Evolutionary conservation across 2,329 filamentous ascomycete species (phyloP), one percentile per base, ranked within the genome.

Genomic region (Phaeoacremonium minimum): DNA sequence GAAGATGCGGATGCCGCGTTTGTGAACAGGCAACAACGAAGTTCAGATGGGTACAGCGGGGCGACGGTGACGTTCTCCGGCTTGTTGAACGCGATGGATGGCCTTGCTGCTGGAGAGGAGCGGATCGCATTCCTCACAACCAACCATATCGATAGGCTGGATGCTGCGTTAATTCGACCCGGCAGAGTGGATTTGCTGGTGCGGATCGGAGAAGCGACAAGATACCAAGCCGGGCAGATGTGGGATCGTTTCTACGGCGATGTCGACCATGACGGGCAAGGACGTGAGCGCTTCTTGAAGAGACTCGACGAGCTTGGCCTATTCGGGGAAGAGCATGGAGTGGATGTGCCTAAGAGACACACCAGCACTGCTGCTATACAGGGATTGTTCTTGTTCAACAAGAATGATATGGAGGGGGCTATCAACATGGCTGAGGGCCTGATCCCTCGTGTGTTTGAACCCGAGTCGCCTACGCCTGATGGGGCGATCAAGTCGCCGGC

Each of bases 241-340:
- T 98, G 91, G 89, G 85, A 94, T 58, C 80, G 93, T 15, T 98
- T 97, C 66, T 98, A 97, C 54, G 85, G 85, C 4, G 87, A 94
- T 20, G 67, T 87, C 16, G 90, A 95, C 53, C 47, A 51, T 1
- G 73, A 80, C 37, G 80, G 81, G 13, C 60, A 64, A 6, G 75
- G 80, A 15, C 80, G 80, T 50, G 64, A 74, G 49, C 67, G 73
- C 14, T 97, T 98, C 64, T 61, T 97, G 45, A 55, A 70, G 15
- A 78, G 77, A 42, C 74, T 95, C 11, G 73, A 80, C 30, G 72
- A 81, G 33, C 66, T 93, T 13, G 83, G 84, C 1, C 61, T 96
- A 17, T 77, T 94, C 36, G 75, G 79, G 14, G 69, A 75, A 35
- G 69, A 66, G 15, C 53, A 66, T 17, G 72, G 72, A 15, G 62